Percentiles rank a stretch among this genome's conserved stretches.
Evolutionary conservation across 257 asterid species (phyloP).

Genomic region (Solanum piurae): DNA sequence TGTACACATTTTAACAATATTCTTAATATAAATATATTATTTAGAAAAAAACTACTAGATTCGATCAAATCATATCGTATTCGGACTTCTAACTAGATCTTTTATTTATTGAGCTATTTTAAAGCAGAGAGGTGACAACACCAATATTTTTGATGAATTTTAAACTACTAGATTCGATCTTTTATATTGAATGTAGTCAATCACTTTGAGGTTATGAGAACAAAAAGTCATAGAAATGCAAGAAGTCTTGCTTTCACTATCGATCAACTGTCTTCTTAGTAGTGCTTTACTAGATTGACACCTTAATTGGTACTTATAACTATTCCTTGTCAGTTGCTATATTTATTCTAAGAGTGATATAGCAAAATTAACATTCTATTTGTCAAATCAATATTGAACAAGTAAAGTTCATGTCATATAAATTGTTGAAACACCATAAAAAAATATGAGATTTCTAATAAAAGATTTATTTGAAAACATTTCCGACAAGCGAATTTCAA

Average conservation of each 20-base stretch:
- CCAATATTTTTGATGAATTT: background rate
- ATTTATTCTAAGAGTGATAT: no score
- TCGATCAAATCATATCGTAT: background rate
- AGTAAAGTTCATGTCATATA: background rate
- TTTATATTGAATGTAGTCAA: no score
- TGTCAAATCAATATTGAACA: background rate
- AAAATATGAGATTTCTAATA: background rate
- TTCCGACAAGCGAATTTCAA: background rate
- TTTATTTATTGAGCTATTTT: background rate
- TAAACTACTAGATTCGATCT: background rate
- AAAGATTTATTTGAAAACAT: background rate
- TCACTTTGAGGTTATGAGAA: background rate
- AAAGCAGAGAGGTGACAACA: background rate
- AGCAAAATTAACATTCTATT: background rate
- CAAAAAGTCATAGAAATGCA: background rate
- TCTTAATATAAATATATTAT: background rate
- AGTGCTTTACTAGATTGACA: background rate
- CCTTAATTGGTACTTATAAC: background rate
- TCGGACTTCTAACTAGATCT: background rate
- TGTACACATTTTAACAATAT: background rate
- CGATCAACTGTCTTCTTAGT: background rate
- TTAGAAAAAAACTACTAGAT: background rate
- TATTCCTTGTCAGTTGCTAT: no score
- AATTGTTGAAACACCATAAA: background rate
- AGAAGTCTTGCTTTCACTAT: background rate